Base-by-base conservation (phyloP, 1,284 basidiomycete species). In the Irpex sp. region DNA sequence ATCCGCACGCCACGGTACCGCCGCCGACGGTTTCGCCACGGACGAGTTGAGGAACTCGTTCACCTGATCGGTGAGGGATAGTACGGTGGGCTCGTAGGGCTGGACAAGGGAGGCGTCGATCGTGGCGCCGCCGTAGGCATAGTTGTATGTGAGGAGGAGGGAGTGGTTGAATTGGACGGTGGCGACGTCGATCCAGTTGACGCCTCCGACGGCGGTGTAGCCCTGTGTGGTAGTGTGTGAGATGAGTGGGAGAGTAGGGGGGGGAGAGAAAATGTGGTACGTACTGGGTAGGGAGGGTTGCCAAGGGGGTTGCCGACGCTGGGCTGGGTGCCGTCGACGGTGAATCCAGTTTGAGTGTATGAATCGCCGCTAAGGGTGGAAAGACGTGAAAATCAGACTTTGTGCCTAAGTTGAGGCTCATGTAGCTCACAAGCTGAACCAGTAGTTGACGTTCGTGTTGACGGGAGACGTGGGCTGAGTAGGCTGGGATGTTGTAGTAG, bases 61-160 rank as follows among this genome's bases (percentile, higher is more conserved):
- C 26, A 86, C 82, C 69, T 87, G 85, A 67, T 87, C 85, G 1
- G 77, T 81, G 60, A 87, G 67, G 6, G 81, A 82, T 8, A 81
- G 71, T 15, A 86, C 80, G 0, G 79, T 82, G 2, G 84, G 76
- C 51, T 73, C 69, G 67, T 78, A 85, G 1, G 85, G 84, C 5
- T 75, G 62, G 40, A 86, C 84, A 34, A 86, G 78, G 17, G 65
- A 77, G 1, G 81, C 77, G 68, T 86, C 79, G 65, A 86, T 86
- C 17, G 84, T 86, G 15, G 85, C 85, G 17, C 85, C 85, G 44
- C 85, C 84, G 66, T 83, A 85, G 1, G 85, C 85, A 66, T 82
- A 86, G 72, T 87, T 86, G 75, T 85, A 87, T 0, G 83, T 83
- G 49, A 84, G 75, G 57, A 85, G 65, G 6, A 80, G 69, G 5